A percentile compares a stretch with the other conserved stretches of the same genome.
phyloP scores from a whole-genome alignment of 352 stramenopile genomes.

The Aphanomyces stellatus region DNA sequence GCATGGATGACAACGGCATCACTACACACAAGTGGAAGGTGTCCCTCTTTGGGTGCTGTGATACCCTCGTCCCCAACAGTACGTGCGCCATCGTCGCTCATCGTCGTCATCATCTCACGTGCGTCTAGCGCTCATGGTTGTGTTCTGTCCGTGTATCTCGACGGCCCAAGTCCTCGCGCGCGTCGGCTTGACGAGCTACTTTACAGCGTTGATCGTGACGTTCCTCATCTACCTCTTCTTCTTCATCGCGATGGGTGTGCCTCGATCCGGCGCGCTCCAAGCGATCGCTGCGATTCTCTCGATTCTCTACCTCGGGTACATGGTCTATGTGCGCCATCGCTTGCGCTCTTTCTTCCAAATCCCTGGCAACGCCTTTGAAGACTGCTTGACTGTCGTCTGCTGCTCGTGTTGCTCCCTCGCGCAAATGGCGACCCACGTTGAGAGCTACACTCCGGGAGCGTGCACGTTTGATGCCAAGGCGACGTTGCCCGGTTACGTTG shows the following conservation, averaged over 20 bases:
- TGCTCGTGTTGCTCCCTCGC: conserved; percentile 39
- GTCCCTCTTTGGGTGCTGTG: conserved; percentile 58
- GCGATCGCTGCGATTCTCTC: not conserved
- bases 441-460: conserved; percentile 32
- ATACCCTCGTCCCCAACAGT: conserved; percentile 64
- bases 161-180: conserved; percentile 7
- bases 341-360: conserved; percentile 52
- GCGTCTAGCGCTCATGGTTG: not conserved
- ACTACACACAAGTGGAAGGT: conserved; percentile 67
- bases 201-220: not conserved
- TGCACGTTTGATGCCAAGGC: conserved; percentile 21
- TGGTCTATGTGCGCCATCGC: not conserved
- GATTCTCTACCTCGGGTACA: not conserved
- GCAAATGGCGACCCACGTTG: conserved; percentile 40
- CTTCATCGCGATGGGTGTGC: not conserved
- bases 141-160: conserved; percentile 5
- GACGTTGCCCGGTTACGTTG: conserved; percentile 2
- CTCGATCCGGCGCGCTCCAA: not conserved
- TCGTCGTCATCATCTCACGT: not conserved
- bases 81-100: not conserved
- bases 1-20: conserved; percentile 34
- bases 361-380: conserved; percentile 32
- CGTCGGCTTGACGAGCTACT: conserved; percentile 3
- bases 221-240: conserved; percentile 1
- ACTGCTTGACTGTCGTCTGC: conserved; percentile 26